Base-by-base conservation (phyloP, 2,329 filamentous ascomycete genomes). In the Acarospora socialis region DNA sequence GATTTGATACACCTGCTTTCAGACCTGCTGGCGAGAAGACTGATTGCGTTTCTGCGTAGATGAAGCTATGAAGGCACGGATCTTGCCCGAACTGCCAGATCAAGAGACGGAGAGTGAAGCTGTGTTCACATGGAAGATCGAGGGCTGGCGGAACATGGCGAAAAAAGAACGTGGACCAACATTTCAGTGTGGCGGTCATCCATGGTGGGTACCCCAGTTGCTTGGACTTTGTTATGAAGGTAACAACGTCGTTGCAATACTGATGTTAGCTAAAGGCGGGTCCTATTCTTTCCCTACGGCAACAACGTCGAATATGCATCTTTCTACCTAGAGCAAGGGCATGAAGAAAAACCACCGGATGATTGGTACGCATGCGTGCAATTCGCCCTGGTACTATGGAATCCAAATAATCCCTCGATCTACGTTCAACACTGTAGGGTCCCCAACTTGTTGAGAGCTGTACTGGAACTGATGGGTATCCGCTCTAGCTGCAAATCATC, bases 361-460 rank as follows among this genome's bases (percentile, higher is more conserved):
- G 81, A 92, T 51, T 98, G 87, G 83, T 90, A 86, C 55, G 87
- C 83, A 46, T 98, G 90, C 51, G 83, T 92, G 26, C 90, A 95
- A 52, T 98, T 98, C 56, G 77, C 81, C 36, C 66, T 98, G 29
- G 87, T 95, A 4, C 65, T 98, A 33, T 94, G 82, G 77, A 98
- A 95, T 55, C 77, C 79, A 27, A 82, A 87, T 50, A 83, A 94
- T 47, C 87, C 90, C n/a, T 75, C 74, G 40, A 70, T 94, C 46
- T 83, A 79, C 54, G 57, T 69, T 22, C 67, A 68, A 30, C 80
- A 93, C 47, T 76, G 83, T 61, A 70, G 65, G 46, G 28, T 28
- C 32, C 13, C 10, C 27, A n/a, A 8, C 22, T 18, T 19, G 21
- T 28, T 21, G 10, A 9, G 18, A 21, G 15, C 30, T 13, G 18